These are phyloP conservation scores for Thelonectria blattea DNA, from an alignment of 2,329 filamentous ascomycete genomes.

Conservation along the genomic window DNA sequence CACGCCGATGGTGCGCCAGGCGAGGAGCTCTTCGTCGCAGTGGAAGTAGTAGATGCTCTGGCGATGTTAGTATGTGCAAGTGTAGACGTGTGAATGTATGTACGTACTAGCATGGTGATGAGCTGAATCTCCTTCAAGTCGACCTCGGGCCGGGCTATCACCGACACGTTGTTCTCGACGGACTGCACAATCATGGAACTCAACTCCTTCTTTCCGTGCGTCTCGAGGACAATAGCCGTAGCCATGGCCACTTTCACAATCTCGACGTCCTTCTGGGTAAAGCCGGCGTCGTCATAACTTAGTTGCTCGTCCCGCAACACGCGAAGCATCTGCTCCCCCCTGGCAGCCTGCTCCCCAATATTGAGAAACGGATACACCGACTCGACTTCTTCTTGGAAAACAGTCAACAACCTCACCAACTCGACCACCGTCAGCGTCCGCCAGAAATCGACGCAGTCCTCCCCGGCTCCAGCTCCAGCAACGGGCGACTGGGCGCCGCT, in stretches of 20 bases:
- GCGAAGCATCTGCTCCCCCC: constrained; percentile 37
- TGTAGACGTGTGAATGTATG: neutral
- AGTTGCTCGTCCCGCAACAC: constrained; percentile 24
- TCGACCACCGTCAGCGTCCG: constrained; percentile 33
- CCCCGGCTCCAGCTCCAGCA: constrained; percentile 9
- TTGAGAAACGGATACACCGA: constrained; percentile 45
- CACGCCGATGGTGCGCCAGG: constrained; percentile 55
- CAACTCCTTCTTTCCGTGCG: constrained; percentile 39
- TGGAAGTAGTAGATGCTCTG: constrained; percentile 52
- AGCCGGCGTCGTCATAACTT: neutral
- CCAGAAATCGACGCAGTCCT: constrained; percentile 32
- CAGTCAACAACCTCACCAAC: constrained; percentile 42
- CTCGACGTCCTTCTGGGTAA: constrained; percentile 39
- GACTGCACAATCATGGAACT: constrained; percentile 39
- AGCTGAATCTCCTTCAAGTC: constrained; percentile 45
- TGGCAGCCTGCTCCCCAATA: constrained; percentile 35
- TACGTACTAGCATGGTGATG: constrained; percentile 34
- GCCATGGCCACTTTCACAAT: constrained; percentile 45
- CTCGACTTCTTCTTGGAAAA: constrained; percentile 49
- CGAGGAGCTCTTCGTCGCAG: constrained; percentile 55
- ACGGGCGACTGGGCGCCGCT: constrained; percentile 34
- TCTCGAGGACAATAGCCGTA: constrained; percentile 42
- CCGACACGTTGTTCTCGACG: constrained; percentile 38
- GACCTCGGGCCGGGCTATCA: constrained; percentile 39
- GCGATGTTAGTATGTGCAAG: neutral